A percentile compares a stretch with the other conserved stretches of the same genome.
Conservation (phyloP, 352 stramenopile species). For the Aphanomyces stellatus region DNA sequence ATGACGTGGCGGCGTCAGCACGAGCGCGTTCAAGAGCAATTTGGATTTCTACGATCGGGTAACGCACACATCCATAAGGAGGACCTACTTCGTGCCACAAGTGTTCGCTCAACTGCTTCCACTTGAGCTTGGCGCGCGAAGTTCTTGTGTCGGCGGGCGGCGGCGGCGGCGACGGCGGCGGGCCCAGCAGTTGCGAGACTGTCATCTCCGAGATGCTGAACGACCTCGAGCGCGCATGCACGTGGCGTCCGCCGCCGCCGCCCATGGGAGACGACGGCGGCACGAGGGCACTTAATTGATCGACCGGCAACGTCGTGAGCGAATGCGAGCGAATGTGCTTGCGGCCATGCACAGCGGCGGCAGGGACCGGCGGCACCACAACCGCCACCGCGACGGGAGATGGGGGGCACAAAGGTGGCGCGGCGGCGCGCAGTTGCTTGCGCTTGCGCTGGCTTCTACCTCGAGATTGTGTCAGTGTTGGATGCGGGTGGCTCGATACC, state of each 20-base stretch:
- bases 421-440: background rate
- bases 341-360: background rate
- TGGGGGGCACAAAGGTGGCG: background rate
- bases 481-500: background rate
- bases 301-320: background rate
- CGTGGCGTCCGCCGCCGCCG: background rate
- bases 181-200: background rate
- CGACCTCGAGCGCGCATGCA: background rate
- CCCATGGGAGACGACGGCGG: background rate
- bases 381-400: background rate
- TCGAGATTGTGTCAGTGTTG: background rate
- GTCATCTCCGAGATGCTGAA: background rate
- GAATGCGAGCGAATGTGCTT: constrained; percentile 3
- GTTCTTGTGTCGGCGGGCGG: background rate
- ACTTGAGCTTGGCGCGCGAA: background rate
- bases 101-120: constrained; percentile 1
- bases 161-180: background rate
- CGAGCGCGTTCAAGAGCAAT: constrained; percentile 4
- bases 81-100: constrained; percentile 12
- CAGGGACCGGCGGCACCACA: background rate
- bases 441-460: constrained; percentile 5
- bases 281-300: background rate
- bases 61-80: background rate
- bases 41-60: constrained; percentile 10
- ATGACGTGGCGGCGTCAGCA: background rate